Evolutionary conservation across 208 protist genomes (phyloP).

Genomic region (Trypanosoma avium): DNA sequence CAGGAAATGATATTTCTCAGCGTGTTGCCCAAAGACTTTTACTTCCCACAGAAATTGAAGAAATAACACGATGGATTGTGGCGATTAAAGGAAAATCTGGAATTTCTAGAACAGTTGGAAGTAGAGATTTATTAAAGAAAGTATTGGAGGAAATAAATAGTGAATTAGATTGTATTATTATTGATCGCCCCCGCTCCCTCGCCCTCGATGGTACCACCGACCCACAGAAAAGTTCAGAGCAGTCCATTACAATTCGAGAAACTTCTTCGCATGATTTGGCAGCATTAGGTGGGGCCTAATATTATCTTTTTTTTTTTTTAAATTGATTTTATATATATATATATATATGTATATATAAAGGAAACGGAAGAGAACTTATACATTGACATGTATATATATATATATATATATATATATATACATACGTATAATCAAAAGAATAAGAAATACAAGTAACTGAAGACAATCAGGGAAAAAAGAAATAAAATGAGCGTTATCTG

Average conservation of each 20-base stretch:
- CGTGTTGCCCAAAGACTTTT: conserved; percentile 58
- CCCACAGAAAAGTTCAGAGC: conserved; percentile 15
- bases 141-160: conserved; percentile 49
- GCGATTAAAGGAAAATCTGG: conserved; percentile 24
- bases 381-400: too few relatives aligned
- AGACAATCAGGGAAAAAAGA: too few relatives aligned
- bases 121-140: conserved; percentile 40
- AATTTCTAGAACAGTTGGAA: conserved; percentile 44
- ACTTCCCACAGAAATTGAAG: conserved; percentile 50
- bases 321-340: too few relatives aligned
- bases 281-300: too few relatives aligned
- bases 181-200: conserved; percentile 52
- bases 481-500: too few relatives aligned
- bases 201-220: conserved; percentile 40
- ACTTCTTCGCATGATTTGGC: conserved; percentile 39
- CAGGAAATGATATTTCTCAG: conserved; percentile 35
- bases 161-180: conserved; percentile 41
- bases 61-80: conserved; percentile 34
- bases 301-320: too few relatives aligned
- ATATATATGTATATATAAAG: too few relatives aligned
- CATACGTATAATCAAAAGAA: too few relatives aligned
- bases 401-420: too few relatives aligned
- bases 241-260: conserved; percentile 60
- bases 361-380: too few relatives aligned
- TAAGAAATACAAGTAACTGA: too few relatives aligned